Base-by-base conservation (phyloP, 805 yeast species). In the Wickerhamomyces ciferrii region DNA sequence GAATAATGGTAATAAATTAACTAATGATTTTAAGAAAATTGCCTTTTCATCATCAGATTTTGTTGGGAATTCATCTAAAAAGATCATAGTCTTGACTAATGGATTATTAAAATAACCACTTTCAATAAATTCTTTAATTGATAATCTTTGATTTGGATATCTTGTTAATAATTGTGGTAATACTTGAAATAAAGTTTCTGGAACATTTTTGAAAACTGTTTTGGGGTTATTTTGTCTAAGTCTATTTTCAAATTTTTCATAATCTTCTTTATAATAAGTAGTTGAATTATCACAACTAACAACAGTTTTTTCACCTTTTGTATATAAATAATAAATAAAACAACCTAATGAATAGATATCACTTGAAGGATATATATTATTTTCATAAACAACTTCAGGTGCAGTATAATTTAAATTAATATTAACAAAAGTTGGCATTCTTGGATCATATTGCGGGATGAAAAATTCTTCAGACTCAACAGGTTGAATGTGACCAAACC, bases 261-360 rank as follows among this genome's bases (percentile, higher is more conserved):
- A 71, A 48, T 76, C 86, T 5, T 77, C 72, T 57, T 81, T 81
- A 62, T 78, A 87, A 48, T 84, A 84, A 32, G 74, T 76, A 4
- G 76, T 56, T 13, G 85, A 75, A 56, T 78, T 78, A 32, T 76
- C 72, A 43, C 83, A 72, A 15, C 73, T 65, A 7, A 78, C 54
- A 29, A 86, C 39, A 2, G 74, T 71, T 7, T 70, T 65, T 17
- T 76, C 77, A 13, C 75, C 74, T 21, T 62, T 51, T 52, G 80
- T 78, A 64, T 87, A 91, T 3, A 91, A 63, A 53, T 79, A 83
- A 60, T 75, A 84, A 3, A 90, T 80, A 47, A 94, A 61, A 53
- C 87, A 75, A 1, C 96, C 98, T 11, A 94, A 58, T 0, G 97
- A 80, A 73, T 91, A 94, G 34, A 87, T 76, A 61, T 94, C 99